These are phyloP conservation scores for Chaetomium sp. DNA, from an alignment of 2,329 filamentous ascomycete species.

Conservation along the genomic window DNA sequence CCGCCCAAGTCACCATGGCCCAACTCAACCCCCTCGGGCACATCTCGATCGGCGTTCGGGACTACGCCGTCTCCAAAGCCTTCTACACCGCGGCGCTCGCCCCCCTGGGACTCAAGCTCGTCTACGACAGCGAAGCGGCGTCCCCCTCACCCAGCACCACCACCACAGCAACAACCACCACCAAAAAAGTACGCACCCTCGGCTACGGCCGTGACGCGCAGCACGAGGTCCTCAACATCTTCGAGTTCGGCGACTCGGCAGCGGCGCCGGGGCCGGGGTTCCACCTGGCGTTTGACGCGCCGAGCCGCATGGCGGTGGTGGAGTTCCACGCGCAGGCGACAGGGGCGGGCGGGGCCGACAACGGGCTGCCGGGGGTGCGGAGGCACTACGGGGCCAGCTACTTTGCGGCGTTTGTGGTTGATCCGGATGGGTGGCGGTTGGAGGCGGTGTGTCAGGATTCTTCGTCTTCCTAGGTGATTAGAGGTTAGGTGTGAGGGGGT, in stretches of 20 bases:
- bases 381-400: constrained; percentile 39
- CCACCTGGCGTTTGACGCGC: constrained; percentile 42
- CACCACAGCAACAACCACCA: neutral
- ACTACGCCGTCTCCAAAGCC: constrained; percentile 35
- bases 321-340: constrained; percentile 39
- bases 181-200: constrained; percentile 32
- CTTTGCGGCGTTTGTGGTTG: constrained; percentile 42
- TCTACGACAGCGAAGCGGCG: constrained; percentile 38
- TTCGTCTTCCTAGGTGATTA: too few relatives aligned
- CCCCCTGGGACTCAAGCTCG: constrained; percentile 37
- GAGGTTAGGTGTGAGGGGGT: too few relatives aligned
- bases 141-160: neutral
- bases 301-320: constrained; percentile 36
- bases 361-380: constrained; percentile 40
- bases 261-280: constrained; percentile 37
- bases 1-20: neutral
- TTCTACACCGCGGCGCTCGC: constrained; percentile 39
- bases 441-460: constrained; percentile 39
- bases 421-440: constrained; percentile 40
- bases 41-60: constrained; percentile 33
- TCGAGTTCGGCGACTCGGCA: constrained; percentile 35
- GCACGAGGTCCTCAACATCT: constrained; percentile 39
- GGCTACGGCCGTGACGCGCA: constrained; percentile 38
- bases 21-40: constrained; percentile 30
- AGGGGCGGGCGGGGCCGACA: constrained; percentile 36